Conservation (phyloP, 1,139 yeast genomes). For the Yamadazyma atlantica region DNA sequence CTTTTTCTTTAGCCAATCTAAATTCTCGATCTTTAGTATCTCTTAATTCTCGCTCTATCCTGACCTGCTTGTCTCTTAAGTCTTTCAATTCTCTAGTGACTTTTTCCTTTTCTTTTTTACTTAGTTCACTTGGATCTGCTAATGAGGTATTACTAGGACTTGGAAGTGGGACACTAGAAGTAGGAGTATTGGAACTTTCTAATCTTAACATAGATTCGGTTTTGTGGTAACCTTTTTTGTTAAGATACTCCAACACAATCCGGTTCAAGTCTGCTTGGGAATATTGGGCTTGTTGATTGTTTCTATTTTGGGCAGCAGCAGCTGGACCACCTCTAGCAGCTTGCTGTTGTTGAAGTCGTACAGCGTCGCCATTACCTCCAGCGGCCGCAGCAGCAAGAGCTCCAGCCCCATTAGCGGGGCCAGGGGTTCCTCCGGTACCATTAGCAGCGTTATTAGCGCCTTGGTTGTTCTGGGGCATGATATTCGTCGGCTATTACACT, state of each 20-base stretch:
- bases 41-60: constrained; percentile 39
- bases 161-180: constrained; percentile 54
- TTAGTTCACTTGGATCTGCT: constrained; percentile 38
- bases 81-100: constrained; percentile 41
- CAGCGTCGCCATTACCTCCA: constrained; percentile 1
- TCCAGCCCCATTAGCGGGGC: not conserved
- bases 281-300: constrained; percentile 22
- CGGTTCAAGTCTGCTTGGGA: constrained; percentile 82
- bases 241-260: constrained; percentile 87
- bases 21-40: constrained; percentile 43
- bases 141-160: constrained; percentile 43
- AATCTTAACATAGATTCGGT: constrained; percentile 93
- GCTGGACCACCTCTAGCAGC: constrained; percentile 14
- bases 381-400: not conserved
- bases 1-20: constrained; percentile 41
- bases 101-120: constrained; percentile 28
- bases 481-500: not conserved
- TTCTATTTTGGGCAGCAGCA: constrained; percentile 5
- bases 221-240: constrained; percentile 89
- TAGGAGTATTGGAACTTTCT: constrained; percentile 74
- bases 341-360: constrained; percentile 12
- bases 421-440: no score
- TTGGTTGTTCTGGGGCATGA: constrained; percentile 1
- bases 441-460: not conserved
- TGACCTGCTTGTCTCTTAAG: constrained; percentile 34